phyloP scores from a whole-genome alignment of 2,329 filamentous ascomycete genomes.

The Arachnomyces sp. region DNA sequence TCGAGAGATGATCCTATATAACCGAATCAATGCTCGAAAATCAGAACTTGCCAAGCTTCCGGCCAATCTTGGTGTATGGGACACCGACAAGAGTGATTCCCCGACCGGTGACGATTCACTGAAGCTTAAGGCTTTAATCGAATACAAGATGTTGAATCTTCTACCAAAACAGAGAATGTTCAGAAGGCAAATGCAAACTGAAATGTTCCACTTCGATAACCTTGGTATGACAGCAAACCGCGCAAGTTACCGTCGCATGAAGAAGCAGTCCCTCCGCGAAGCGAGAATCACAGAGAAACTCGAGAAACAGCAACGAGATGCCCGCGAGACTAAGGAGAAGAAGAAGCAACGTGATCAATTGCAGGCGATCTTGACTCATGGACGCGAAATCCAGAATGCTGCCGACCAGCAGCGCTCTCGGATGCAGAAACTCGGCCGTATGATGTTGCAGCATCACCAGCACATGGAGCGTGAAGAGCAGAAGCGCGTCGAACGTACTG shows the following conservation, averaged over 20 bases:
- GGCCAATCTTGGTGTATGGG: slow-evolving; percentile 80
- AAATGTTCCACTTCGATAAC: slow-evolving; percentile 94
- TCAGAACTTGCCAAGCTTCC: slow-evolving; percentile 74
- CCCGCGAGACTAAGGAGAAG: slow-evolving; percentile 91
- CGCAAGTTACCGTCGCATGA: slow-evolving; percentile 80
- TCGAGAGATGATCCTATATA: slow-evolving; percentile 80
- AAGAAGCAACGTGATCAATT: slow-evolving; percentile 94
- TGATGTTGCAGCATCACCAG: slow-evolving; percentile 84
- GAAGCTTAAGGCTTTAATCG: slow-evolving; percentile 84
- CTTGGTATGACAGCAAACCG: slow-evolving; percentile 95
- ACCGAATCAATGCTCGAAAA: slow-evolving; percentile 77
- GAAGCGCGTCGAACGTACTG: slow-evolving; percentile 93
- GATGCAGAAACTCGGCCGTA: slow-evolving; percentile 74
- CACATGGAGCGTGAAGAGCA: slow-evolving; percentile 99
- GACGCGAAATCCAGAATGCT: slow-evolving; percentile 63
- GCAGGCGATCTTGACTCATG: slow-evolving; percentile 74
- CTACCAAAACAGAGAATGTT: slow-evolving; percentile 80
- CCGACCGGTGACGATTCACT: slow-evolving; percentile 68
- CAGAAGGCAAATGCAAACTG: slow-evolving; percentile 75
- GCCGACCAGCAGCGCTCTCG: slow-evolving; percentile 62
- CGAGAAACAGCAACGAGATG: slow-evolving; percentile 96
- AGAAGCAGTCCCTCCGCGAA: slow-evolving; percentile 93
- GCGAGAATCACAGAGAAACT: slow-evolving; percentile 97
- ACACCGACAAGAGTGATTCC: slow-evolving; percentile 61
- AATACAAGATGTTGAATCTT: slow-evolving; percentile 86